A percentile compares a stretch with the other conserved stretches of the same genome.
Evolutionary conservation across 2,329 filamentous ascomycete species (phyloP).

Genomic region (Fusarium mexicanum): DNA sequence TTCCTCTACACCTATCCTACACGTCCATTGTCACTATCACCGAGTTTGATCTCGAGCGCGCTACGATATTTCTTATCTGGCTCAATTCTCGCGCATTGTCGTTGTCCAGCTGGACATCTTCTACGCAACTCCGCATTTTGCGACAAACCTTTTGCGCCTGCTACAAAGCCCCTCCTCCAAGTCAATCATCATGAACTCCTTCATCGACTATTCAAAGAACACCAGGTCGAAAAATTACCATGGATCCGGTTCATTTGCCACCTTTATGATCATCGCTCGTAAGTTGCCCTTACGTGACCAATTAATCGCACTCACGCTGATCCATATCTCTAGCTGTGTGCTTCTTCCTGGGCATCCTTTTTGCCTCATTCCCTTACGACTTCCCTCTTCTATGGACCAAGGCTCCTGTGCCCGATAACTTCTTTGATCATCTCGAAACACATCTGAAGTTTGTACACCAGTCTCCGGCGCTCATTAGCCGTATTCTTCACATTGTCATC

Average conservation of each 20-base stretch:
- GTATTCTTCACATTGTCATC: slow-evolving; percentile 94
- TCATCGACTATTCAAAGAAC: slow-evolving; percentile 66
- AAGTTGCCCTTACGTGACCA: slow-evolving; percentile 54
- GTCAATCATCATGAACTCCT: slow-evolving; percentile 45
- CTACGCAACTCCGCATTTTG: slow-evolving; percentile 9
- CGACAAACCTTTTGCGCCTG: slow-evolving; percentile 19
- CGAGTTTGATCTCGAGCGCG: slow-evolving; percentile 7
- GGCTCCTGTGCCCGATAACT: slow-evolving; percentile 69
- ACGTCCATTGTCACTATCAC: slow-evolving; percentile 4
- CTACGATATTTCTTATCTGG: slow-evolving; percentile 8
- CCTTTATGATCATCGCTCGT: slow-evolving; percentile 97
- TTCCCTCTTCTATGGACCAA: slow-evolving; percentile 87
- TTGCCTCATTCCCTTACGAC: slow-evolving; percentile 96
- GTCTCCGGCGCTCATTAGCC: slow-evolving; percentile 89
- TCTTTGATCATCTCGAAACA: slow-evolving; percentile 86
- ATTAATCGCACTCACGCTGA: slow-evolving; percentile 3
- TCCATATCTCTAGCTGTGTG: slow-evolving; percentile 71
- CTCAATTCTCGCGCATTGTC: background rate
- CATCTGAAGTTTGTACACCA: slow-evolving; percentile 93
- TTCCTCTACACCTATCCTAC: slow-evolving; percentile 12
- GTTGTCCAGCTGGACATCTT: background rate
- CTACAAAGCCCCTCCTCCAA: slow-evolving; percentile 21
- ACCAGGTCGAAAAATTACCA: slow-evolving; percentile 66
- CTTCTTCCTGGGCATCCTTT: slow-evolving; percentile 98
- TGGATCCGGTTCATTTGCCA: slow-evolving; percentile 82